Percentiles rank a stretch among this genome's conserved stretches.
Evolutionary conservation across 805 yeast genomes (phyloP).

Genomic region (Danielia oregonensis): DNA sequence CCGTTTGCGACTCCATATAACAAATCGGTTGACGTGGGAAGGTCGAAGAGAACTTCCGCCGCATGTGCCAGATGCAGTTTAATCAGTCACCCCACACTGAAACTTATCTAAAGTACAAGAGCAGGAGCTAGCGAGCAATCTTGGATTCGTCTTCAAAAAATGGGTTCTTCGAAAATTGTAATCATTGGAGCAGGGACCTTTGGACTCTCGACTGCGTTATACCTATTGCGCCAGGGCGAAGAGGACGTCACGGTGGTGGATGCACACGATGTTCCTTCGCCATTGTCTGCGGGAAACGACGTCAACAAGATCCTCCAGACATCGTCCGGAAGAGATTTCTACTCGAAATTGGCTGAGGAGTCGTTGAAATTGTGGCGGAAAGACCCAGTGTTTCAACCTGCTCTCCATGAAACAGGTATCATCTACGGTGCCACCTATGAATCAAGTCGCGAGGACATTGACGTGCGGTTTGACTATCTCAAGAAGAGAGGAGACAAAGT

Average conservation of each 20-base stretch:
- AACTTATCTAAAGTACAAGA: too few species aligned
- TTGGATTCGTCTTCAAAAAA: too few species aligned
- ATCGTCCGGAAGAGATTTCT: conserved; percentile 17
- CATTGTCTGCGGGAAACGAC: conserved; percentile 38
- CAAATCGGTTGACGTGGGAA: too few species aligned
- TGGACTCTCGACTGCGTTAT: conserved; percentile 44
- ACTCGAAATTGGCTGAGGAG: conserved; percentile 31
- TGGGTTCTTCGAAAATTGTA: not conserved
- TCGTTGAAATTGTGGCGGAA: conserved; percentile 29
- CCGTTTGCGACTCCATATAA: too few species aligned
- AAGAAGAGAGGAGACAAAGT: conserved; percentile 6
- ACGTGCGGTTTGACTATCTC: conserved; percentile 8
- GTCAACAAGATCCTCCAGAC: conserved; percentile 24
- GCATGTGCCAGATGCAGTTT: too few species aligned
- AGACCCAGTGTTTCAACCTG: conserved; percentile 26
- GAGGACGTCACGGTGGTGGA: conserved; percentile 25
- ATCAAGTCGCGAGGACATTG: conserved; percentile 11
- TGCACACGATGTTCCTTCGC: conserved; percentile 31
- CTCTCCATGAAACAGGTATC: conserved; percentile 8
- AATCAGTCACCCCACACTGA: too few species aligned
- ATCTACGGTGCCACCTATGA: conserved; percentile 8
- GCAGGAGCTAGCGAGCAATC: too few species aligned
- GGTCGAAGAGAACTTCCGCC: too few species aligned
- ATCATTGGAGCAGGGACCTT: conserved; percentile 14
- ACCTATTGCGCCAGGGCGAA: conserved; percentile 29